These are phyloP conservation scores for Geoglossum cookeanum DNA, from an alignment of 2,329 filamentous ascomycete genomes.

Conservation along the genomic window DNA sequence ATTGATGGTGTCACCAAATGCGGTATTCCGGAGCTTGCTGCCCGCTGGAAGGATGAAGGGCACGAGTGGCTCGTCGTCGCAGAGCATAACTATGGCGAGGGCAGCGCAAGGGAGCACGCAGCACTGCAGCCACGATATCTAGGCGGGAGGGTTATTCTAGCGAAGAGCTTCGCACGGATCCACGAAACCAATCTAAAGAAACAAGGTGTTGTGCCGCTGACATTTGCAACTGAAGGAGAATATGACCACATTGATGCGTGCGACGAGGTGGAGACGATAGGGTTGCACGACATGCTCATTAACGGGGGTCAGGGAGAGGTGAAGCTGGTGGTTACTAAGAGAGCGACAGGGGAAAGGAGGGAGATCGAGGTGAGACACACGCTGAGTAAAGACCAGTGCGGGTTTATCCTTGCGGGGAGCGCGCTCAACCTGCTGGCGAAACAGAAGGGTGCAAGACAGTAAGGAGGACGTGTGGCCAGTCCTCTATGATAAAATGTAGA, in stretches of 20 bases:
- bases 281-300: constrained; percentile 62
- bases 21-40: constrained; percentile 74
- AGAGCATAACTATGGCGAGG: constrained; percentile 94
- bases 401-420: constrained; percentile 82
- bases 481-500: too few relatives aligned
- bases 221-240: constrained; percentile 72
- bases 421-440: constrained; percentile 74
- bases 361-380: constrained; percentile 68
- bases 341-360: constrained; percentile 40
- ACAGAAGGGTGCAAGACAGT: constrained; percentile 5
- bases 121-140: constrained; percentile 83
- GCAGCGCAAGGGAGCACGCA: constrained; percentile 74
- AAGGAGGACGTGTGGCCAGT: not conserved
- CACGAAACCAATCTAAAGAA: constrained; percentile 96
- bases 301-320: constrained; percentile 65
- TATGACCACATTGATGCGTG: constrained; percentile 71
- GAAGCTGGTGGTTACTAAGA: constrained; percentile 35
- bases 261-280: constrained; percentile 66
- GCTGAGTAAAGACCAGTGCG: constrained; percentile 74
- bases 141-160: constrained; percentile 63
- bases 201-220: constrained; percentile 88
- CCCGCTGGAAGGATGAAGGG: constrained; percentile 57
- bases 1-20: constrained; percentile 45
- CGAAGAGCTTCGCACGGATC: constrained; percentile 79
- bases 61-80: constrained; percentile 85